Percentiles rank a stretch among this genome's conserved stretches.
phyloP scores from a whole-genome alignment of 2,329 filamentous ascomycete genomes.

The Claviceps quebecensis region DNA sequence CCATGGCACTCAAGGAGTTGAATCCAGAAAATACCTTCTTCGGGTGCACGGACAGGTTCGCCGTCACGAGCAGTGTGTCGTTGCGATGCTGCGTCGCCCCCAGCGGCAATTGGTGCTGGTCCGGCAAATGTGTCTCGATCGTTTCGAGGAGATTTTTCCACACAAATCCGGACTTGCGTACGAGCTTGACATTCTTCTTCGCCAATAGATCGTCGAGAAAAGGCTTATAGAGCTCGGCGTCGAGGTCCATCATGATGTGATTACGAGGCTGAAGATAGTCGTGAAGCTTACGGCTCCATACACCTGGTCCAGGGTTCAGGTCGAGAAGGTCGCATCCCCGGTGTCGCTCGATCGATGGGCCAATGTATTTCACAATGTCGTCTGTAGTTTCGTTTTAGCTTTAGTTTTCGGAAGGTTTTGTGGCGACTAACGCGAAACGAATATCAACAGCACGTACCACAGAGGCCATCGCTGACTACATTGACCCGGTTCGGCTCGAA shows the following conservation, averaged over 20 bases:
- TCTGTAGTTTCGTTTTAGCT: conserved; percentile 28
- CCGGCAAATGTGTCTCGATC: conserved; percentile 35
- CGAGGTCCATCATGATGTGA: conserved; percentile 72
- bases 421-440: not conserved
- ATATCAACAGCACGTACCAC: conserved; percentile 24
- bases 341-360: conserved; percentile 52
- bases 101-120: conserved; percentile 33
- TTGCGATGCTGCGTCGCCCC: conserved; percentile 40
- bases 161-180: conserved; percentile 43
- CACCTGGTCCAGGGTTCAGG: conserved; percentile 63
- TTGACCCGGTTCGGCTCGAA: conserved; percentile 32
- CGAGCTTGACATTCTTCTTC: conserved; percentile 32
- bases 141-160: conserved; percentile 44
- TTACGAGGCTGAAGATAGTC: conserved; percentile 60
- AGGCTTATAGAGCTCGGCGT: conserved; percentile 40
- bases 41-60: conserved; percentile 47
- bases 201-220: conserved; percentile 46
- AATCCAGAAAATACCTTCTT: conserved; percentile 36
- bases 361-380: conserved; percentile 57
- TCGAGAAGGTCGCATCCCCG: conserved; percentile 76
- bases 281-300: conserved; percentile 70
- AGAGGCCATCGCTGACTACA: conserved; percentile 36
- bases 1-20: conserved; percentile 40
- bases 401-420: not conserved
- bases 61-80: conserved; percentile 58